A percentile compares a stretch with the other conserved stretches of the same genome.
Conservation (phyloP, 2,329 filamentous ascomycete species). For the Diaporthe longicolla region DNA sequence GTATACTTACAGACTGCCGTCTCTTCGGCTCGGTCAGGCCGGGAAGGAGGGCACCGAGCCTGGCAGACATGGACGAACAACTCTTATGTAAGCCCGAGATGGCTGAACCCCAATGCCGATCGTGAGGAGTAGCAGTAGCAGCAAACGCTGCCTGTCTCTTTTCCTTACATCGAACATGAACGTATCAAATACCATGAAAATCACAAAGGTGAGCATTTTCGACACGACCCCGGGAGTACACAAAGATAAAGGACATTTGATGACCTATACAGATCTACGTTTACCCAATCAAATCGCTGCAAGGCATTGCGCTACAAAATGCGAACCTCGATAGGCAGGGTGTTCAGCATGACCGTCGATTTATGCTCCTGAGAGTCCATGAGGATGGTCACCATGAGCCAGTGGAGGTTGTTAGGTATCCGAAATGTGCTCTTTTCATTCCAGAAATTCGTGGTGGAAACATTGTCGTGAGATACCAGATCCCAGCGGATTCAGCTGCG, state of each 20-base stretch:
- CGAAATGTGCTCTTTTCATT: conserved; percentile 75
- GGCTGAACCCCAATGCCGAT: not conserved
- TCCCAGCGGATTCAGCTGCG: conserved; percentile 57
- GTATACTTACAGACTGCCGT: no score
- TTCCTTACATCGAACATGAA: not conserved
- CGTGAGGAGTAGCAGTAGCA: not conserved
- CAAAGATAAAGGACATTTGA: not conserved
- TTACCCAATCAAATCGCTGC: conserved; percentile 82
- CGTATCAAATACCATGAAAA: conserved; percentile 26
- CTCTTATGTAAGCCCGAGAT: conserved; percentile 24
- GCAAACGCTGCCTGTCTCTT: no score
- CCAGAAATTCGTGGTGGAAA: conserved; percentile 63
- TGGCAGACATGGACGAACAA: not conserved
- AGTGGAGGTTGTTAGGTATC: conserved; percentile 71
- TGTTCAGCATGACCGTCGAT: conserved; percentile 75
- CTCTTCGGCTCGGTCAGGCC: not conserved
- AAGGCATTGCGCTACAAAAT: conserved; percentile 67
- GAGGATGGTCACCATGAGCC: conserved; percentile 61
- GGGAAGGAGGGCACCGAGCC: not conserved
- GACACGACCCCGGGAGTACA: no score
- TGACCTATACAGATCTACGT: conserved; percentile 69
- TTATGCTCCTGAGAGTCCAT: conserved; percentile 75
- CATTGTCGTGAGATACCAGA: conserved; percentile 61
- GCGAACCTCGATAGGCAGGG: conserved; percentile 73
- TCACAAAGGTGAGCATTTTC: conserved; percentile 34